Percentiles rank a stretch among this genome's conserved stretches.
These are phyloP conservation scores for Irpex lacteus DNA, from an alignment of 1,284 basidiomycete species.

Conservation along the genomic window DNA sequence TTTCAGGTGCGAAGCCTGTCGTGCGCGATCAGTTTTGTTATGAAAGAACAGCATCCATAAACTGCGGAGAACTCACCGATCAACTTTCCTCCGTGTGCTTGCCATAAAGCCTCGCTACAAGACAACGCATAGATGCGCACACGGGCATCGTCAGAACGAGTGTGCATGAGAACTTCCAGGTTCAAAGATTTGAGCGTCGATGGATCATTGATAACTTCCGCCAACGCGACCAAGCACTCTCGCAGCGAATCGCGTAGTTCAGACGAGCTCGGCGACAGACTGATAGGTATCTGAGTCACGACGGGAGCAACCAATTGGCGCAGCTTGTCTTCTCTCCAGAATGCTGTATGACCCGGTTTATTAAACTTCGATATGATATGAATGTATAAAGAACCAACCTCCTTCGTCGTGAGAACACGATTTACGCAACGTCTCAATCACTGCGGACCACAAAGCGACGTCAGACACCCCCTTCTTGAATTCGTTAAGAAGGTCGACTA, in stretches of 20 bases:
- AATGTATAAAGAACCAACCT: constrained; percentile 42
- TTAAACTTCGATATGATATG: not conserved
- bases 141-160: constrained; percentile 73
- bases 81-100: constrained; percentile 68
- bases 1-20: constrained; percentile 71
- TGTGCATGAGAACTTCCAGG: constrained; percentile 82
- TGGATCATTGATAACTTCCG: constrained; percentile 56
- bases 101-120: constrained; percentile 78
- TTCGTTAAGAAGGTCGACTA: constrained; percentile 61
- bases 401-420: constrained; percentile 82
- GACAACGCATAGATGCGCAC: constrained; percentile 70
- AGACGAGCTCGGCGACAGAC: constrained; percentile 32
- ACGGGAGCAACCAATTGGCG: constrained; percentile 58
- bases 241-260: constrained; percentile 43
- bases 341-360: constrained; percentile 46
- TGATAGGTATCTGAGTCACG: constrained; percentile 64
- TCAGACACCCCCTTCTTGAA: constrained; percentile 38
- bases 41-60: not conserved
- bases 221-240: constrained; percentile 52
- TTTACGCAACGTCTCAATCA: constrained; percentile 65
- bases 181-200: constrained; percentile 79
- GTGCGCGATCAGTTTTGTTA: constrained; percentile 2
- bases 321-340: constrained; percentile 86
- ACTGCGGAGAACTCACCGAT: constrained; percentile 46
- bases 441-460: constrained; percentile 58